Evolutionary conservation across 2,329 filamentous ascomycete genomes (phyloP).

Genomic region (Magnaporthiopsis incrustans): DNA sequence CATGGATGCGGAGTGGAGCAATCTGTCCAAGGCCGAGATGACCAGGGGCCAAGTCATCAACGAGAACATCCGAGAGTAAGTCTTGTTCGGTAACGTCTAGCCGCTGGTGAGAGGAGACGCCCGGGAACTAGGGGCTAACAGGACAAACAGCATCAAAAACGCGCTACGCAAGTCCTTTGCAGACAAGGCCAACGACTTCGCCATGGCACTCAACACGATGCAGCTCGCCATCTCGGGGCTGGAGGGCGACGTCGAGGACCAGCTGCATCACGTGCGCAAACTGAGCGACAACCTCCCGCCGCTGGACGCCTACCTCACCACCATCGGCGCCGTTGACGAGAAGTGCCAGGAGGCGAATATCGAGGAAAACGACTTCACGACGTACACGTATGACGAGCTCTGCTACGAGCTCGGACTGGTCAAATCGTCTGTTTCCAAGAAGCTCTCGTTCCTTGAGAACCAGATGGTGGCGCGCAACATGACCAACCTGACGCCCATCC

Average conservation of each 20-base stretch:
- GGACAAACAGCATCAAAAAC: slow-evolving; percentile 68
- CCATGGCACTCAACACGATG: slow-evolving; percentile 87
- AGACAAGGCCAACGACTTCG: slow-evolving; percentile 97
- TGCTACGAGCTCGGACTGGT: slow-evolving; percentile 89
- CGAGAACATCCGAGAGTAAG: slow-evolving; percentile 79
- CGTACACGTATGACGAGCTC: slow-evolving; percentile 94
- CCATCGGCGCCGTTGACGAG: slow-evolving; percentile 76
- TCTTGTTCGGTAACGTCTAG: neutral
- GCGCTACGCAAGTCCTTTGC: slow-evolving; percentile 85
- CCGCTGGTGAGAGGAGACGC: too few relatives aligned
- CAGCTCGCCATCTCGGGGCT: slow-evolving; percentile 93
- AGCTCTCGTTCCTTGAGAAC: slow-evolving; percentile 93
- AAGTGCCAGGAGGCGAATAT: slow-evolving; percentile 96
- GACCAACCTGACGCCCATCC: slow-evolving; percentile 97
- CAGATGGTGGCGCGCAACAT: slow-evolving; percentile 97
- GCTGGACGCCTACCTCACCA: slow-evolving; percentile 82
- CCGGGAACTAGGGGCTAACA: neutral
- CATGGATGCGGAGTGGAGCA: slow-evolving; percentile 75
- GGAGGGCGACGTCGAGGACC: slow-evolving; percentile 94
- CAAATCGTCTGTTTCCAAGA: slow-evolving; percentile 88
- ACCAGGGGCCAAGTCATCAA: slow-evolving; percentile 89
- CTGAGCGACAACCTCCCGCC: slow-evolving; percentile 80
- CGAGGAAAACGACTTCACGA: slow-evolving; percentile 99
- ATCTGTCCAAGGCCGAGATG: slow-evolving; percentile 76
- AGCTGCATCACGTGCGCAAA: slow-evolving; percentile 77